These are phyloP conservation scores for Leccinum sublutescens DNA, from an alignment of 768 basidiomycete genomes.

Conservation along the genomic window DNA sequence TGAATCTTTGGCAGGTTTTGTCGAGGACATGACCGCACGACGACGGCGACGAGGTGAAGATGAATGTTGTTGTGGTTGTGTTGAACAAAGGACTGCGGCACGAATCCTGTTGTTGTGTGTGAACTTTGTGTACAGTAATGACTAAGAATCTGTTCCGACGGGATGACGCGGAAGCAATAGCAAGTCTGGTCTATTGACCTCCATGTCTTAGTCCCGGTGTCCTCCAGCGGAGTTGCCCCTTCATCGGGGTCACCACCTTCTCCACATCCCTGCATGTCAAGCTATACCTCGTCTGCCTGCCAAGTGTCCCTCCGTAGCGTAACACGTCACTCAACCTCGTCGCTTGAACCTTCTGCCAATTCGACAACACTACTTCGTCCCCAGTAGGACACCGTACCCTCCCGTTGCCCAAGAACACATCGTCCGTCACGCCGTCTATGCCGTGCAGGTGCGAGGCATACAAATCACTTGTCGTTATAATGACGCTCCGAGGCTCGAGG, in stretches of 20 bases:
- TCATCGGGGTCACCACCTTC: slow-evolving; percentile 41
- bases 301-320: slow-evolving; percentile 48
- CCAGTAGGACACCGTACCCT: slow-evolving; percentile 25
- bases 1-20: slow-evolving; percentile 16
- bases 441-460: slow-evolving; percentile 80
- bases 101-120: not conserved
- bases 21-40: slow-evolving; percentile 18
- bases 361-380: slow-evolving; percentile 47
- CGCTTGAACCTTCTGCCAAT: slow-evolving; percentile 51
- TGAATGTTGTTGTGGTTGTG: not conserved
- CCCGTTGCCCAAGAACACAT: slow-evolving; percentile 37
- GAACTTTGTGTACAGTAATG: slow-evolving; percentile 1
- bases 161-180: not conserved
- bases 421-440: slow-evolving; percentile 59
- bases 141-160: not conserved
- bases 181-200: not conserved
- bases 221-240: not conserved
- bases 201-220: not conserved
- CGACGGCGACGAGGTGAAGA: not conserved
- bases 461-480: slow-evolving; percentile 68
- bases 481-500: slow-evolving; percentile 81
- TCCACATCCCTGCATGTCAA: slow-evolving; percentile 84
- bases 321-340: slow-evolving; percentile 40
- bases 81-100: not conserved
- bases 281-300: slow-evolving; percentile 67